phyloP scores from a whole-genome alignment of 257 asterid genomes.

The Lycium barbarum region DNA sequence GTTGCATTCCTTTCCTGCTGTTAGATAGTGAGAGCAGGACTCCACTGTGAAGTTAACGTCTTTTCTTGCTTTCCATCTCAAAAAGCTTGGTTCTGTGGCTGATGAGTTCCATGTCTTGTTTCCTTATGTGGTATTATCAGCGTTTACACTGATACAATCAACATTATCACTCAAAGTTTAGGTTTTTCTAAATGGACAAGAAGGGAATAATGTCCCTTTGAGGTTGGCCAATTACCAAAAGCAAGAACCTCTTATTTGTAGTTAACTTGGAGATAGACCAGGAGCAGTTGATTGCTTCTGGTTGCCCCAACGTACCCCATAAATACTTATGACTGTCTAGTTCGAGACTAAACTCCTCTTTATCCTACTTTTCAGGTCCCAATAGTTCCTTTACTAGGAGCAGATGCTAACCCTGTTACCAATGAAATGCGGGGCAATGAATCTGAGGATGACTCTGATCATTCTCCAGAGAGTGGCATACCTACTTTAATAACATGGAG shows the following conservation, averaged over 20 bases:
- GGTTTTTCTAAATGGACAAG: neutral
- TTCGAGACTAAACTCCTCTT: conserved; percentile 26
- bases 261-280: conserved; percentile 9
- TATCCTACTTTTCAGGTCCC: conserved; percentile 63
- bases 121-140: neutral
- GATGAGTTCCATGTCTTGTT: neutral
- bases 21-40: neutral
- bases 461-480: conserved; percentile 32
- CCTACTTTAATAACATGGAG: conserved; percentile 50
- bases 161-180: neutral
- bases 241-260: conserved; percentile 12
- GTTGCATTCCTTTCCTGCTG: neutral
- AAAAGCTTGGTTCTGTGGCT: neutral
- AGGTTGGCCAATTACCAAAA: conserved; percentile 3
- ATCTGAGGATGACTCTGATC: conserved; percentile 19
- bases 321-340: neutral
- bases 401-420: conserved; percentile 49
- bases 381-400: conserved; percentile 61
- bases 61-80: neutral
- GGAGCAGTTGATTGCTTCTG: neutral
- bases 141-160: neutral
- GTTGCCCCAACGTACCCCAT: neutral
- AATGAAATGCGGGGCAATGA: conserved; percentile 49
- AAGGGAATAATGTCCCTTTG: neutral
- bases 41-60: neutral